Conservation (phyloP, 75 land plant genomes). For the Larix kaempferi region DNA sequence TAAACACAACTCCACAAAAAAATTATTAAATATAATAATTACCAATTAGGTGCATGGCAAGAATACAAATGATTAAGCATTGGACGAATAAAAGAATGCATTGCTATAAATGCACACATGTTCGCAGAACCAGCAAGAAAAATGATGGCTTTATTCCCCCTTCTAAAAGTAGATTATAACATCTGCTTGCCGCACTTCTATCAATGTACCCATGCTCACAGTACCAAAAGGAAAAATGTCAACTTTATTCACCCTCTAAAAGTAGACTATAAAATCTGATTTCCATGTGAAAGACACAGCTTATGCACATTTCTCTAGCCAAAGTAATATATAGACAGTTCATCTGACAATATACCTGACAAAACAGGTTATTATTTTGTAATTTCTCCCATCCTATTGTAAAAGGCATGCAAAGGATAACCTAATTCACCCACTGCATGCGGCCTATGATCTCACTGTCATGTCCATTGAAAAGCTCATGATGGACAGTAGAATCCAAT, state of each 20-base stretch:
- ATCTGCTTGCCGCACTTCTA: not conserved
- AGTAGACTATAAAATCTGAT: not conserved
- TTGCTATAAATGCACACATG: not conserved
- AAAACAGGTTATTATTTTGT: too few relatives aligned
- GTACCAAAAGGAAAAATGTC: not conserved
- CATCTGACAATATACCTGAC: too few relatives aligned
- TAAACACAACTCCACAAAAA: too few relatives aligned
- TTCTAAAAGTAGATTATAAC: not conserved
- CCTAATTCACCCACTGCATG: not conserved
- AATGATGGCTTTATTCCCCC: not conserved
- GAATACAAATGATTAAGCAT: not conserved
- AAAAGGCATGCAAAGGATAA: too few relatives aligned
- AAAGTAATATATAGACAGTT: not conserved
- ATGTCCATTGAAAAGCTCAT: not conserved
- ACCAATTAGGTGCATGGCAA: too few relatives aligned
- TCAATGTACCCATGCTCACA: not conserved
- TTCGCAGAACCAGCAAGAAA: not conserved
- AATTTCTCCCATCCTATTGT: too few relatives aligned
- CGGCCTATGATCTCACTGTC: not conserved
- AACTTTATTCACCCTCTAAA: not conserved
- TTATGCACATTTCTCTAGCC: not conserved
- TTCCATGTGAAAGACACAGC: not conserved
- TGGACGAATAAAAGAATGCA: not conserved
- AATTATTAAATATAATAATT: too few relatives aligned
- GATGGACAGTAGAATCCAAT: too few relatives aligned